Evolutionary conservation across 2,329 filamentous ascomycete species (phyloP).

Genomic region (Atkinsonella texensis): DNA sequence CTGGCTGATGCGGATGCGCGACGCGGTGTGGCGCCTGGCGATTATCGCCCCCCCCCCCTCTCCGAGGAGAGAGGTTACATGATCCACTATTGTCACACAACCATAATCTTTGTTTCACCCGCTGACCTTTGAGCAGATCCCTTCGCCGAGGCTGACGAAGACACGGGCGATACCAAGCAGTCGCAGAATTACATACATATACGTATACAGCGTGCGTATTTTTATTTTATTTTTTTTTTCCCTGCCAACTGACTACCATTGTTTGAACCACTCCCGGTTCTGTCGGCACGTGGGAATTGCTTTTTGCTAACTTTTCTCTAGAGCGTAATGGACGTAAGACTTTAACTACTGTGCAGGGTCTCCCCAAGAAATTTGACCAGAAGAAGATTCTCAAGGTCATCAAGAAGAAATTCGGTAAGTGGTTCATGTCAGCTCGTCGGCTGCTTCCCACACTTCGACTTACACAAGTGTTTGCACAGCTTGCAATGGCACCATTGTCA

Average conservation of each 20-base stretch:
- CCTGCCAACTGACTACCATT: not conserved
- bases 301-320: constrained; percentile 35
- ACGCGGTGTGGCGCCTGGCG: not conserved
- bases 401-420: constrained; percentile 95
- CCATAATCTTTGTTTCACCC: constrained; percentile 7
- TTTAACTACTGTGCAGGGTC: constrained; percentile 97
- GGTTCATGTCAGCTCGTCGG: not conserved
- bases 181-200: constrained; percentile 98
- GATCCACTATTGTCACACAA: constrained; percentile 10
- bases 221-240: not conserved
- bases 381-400: constrained; percentile 99
- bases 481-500: constrained; percentile 99
- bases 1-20: not conserved
- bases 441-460: not conserved
- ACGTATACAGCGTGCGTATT: constrained; percentile 83
- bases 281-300: constrained; percentile 1
- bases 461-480: constrained; percentile 35
- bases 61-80: not conserved
- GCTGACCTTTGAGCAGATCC: constrained; percentile 53
- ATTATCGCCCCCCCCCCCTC: too few species aligned
- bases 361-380: constrained; percentile 97
- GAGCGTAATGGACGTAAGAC: constrained; percentile 99
- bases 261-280: not conserved
- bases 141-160: constrained; percentile 99
- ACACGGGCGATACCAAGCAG: constrained; percentile 89